phyloP scores from a whole-genome alignment of 768 basidiomycete species.

The Psilocybe subaeruginosa region DNA sequence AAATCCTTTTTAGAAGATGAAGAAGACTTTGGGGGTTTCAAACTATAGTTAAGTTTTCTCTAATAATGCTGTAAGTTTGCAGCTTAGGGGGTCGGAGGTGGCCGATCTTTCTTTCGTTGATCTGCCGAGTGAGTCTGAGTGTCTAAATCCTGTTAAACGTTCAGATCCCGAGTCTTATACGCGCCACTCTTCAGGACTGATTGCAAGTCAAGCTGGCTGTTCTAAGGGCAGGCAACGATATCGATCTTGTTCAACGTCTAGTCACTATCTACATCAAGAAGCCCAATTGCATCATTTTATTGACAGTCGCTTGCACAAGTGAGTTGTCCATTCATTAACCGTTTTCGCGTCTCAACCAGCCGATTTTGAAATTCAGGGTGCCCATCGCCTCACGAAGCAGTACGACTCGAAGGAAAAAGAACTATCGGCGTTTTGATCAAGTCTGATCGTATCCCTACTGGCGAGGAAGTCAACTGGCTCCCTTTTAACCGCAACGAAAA shows the following conservation, averaged over 20 bases:
- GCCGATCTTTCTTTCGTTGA: constrained; percentile 70
- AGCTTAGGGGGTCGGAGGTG: constrained; percentile 61
- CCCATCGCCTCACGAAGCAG: constrained; percentile 62
- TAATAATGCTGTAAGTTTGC: constrained; percentile 55
- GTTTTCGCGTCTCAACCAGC: constrained; percentile 41
- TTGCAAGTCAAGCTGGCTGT: constrained; percentile 51
- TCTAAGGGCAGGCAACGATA: constrained; percentile 52
- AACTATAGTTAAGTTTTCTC: constrained; percentile 45
- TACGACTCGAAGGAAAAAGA: constrained; percentile 64
- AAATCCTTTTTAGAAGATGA: constrained; percentile 41
- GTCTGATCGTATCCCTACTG: constrained; percentile 37
- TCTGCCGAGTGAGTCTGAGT: constrained; percentile 47
- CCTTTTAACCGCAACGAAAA: constrained; percentile 57
- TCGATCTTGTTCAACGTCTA: constrained; percentile 61
- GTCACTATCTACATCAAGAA: constrained; percentile 62
- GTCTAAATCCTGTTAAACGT: neutral
- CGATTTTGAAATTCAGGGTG: constrained; percentile 81
- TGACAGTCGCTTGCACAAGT: constrained; percentile 72
- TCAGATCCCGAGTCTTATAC: neutral
- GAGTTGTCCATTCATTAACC: constrained; percentile 17
- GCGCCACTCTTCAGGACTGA: constrained; percentile 44
- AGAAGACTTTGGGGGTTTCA: constrained; percentile 25
- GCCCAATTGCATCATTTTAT: constrained; percentile 62
- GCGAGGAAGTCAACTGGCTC: constrained; percentile 61
- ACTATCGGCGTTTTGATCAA: constrained; percentile 81